Conservation (phyloP, 352 stramenopile genomes). For the Pythium chondricola region DNA sequence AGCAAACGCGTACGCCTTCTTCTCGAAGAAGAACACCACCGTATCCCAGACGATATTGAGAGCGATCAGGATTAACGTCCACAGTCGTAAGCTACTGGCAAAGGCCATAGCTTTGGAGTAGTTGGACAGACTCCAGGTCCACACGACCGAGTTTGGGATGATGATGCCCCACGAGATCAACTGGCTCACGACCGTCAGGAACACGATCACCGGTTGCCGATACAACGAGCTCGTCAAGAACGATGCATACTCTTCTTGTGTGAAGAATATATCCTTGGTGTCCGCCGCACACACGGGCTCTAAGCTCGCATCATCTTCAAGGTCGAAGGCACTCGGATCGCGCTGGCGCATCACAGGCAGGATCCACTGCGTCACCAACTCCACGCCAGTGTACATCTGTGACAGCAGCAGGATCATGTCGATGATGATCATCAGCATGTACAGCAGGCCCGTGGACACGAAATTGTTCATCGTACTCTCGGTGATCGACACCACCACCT, state of each 20-base stretch:
- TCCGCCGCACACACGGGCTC: no score
- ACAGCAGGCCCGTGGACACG: slow-evolving; percentile 16
- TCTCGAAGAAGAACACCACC: slow-evolving; percentile 1
- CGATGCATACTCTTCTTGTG: slow-evolving; percentile 12
- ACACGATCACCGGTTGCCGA: not conserved
- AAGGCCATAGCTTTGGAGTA: slow-evolving; percentile 5
- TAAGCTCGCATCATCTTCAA: no score
- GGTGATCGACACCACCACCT: not conserved
- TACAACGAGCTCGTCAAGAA: slow-evolving; percentile 10
- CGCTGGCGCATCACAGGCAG: slow-evolving; percentile 11
- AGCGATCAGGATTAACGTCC: slow-evolving; percentile 9
- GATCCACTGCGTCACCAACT: slow-evolving; percentile 14
- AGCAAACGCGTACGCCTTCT: slow-evolving; percentile 7
- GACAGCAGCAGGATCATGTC: slow-evolving; percentile 16
- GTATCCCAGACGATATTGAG: slow-evolving; percentile 14
- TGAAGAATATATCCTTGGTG: slow-evolving; percentile 2
- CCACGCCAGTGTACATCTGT: slow-evolving; percentile 17
- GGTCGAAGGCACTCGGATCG: not conserved
- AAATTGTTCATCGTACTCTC: slow-evolving; percentile 18
- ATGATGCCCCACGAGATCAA: slow-evolving; percentile 9
- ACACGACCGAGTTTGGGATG: slow-evolving; percentile 12
- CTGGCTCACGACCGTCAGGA: slow-evolving; percentile 5
- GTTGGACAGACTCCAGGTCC: slow-evolving; percentile 11
- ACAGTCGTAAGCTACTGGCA: slow-evolving; percentile 2
- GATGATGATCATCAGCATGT: slow-evolving; percentile 19